A percentile compares a stretch with the other conserved stretches of the same genome.
Evolutionary conservation across 495 filamentous ascomycete species (phyloP).

Genomic region (Aspergillus heteromorphus): DNA sequence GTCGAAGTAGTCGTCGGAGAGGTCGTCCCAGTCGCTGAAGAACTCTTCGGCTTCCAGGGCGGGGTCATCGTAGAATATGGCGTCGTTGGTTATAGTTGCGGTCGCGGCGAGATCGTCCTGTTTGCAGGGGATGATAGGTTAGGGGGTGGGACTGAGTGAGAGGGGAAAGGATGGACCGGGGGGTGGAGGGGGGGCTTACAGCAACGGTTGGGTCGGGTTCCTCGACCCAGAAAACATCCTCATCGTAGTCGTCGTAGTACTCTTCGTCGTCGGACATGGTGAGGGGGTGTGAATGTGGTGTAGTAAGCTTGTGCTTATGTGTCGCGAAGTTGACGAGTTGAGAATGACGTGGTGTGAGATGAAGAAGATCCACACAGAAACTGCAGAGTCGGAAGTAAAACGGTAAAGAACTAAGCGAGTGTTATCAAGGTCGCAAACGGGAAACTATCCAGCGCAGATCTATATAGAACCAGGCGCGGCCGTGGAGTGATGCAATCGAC

Average conservation of each 20-base stretch:
- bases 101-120: slow-evolving; percentile 48
- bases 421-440: neutral
- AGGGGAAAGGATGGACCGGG: neutral
- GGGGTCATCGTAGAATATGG: slow-evolving; percentile 37
- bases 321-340: too few relatives aligned
- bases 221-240: slow-evolving; percentile 38
- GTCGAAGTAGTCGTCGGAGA: slow-evolving; percentile 48
- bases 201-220: slow-evolving; percentile 38
- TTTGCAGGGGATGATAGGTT: neutral
- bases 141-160: neutral
- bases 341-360: too few relatives aligned
- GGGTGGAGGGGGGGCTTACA: slow-evolving; percentile 27
- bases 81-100: slow-evolving; percentile 38
- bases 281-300: neutral
- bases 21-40: slow-evolving; percentile 47
- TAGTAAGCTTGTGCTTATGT: neutral
- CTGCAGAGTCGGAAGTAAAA: too few relatives aligned
- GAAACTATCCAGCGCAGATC: slow-evolving; percentile 10
- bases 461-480: neutral
- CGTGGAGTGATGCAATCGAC: neutral
- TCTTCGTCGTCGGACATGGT: slow-evolving; percentile 49
- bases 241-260: slow-evolving; percentile 42
- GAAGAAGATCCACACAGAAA: neutral
- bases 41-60: slow-evolving; percentile 37
- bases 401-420: neutral